Evolutionary conservation across 352 stramenopile species (phyloP).

Genomic region (Pythium dissotocum): DNA sequence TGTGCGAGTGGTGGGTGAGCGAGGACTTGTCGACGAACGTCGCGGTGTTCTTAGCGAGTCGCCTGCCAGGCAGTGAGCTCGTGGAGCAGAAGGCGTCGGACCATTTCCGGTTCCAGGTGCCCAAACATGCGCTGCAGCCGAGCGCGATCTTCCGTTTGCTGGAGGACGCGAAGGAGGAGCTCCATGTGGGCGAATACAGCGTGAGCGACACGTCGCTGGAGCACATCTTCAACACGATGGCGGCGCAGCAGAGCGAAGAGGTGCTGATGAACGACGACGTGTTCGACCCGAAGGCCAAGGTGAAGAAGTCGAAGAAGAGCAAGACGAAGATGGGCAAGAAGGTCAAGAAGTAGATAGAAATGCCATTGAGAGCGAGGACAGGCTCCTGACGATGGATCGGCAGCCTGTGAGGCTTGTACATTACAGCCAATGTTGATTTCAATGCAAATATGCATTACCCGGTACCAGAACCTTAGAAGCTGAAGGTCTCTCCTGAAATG

Average conservation of each 20-base stretch:
- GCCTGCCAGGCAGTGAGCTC: constrained; percentile 31
- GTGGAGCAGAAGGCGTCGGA: constrained; percentile 57
- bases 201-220: constrained; percentile 90
- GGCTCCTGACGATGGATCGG: too few species aligned
- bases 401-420: too few species aligned
- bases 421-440: too few species aligned
- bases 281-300: neutral
- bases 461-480: too few species aligned
- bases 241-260: constrained; percentile 66
- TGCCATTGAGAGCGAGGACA: too few species aligned
- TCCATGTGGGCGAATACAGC: constrained; percentile 82
- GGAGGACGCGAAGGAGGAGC: constrained; percentile 50
- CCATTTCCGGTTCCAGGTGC: constrained; percentile 72
- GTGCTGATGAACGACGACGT: constrained; percentile 35
- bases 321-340: neutral
- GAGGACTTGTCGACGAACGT: constrained; percentile 41
- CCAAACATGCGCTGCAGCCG: constrained; percentile 51
- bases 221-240: constrained; percentile 92
- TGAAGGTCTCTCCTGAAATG: too few species aligned
- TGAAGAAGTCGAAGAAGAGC: neutral
- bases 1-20: constrained; percentile 57
- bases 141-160: constrained; percentile 66
- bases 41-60: constrained; percentile 29
- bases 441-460: too few species aligned
- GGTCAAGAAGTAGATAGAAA: too few species aligned